Conservation (phyloP, 2,329 filamentous ascomycete species). For the Macrophomina phaseolina region DNA sequence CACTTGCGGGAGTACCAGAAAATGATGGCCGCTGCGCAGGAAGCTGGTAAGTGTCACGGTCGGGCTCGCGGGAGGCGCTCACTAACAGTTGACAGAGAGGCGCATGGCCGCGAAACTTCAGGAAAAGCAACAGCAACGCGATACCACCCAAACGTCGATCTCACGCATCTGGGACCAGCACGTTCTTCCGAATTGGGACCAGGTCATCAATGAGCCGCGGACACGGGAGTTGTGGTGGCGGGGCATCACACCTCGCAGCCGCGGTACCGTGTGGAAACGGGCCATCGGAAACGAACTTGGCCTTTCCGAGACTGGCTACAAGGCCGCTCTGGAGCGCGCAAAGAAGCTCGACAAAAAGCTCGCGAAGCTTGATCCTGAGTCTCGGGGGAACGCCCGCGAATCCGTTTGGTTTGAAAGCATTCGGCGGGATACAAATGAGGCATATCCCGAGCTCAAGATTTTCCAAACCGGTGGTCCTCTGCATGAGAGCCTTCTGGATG, state of each 20-base stretch:
- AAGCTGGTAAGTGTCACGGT: slow-evolving; percentile 54
- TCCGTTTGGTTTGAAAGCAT: slow-evolving; percentile 69
- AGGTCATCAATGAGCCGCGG: slow-evolving; percentile 69
- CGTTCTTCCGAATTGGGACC: slow-evolving; percentile 76
- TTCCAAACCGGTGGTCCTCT: slow-evolving; percentile 72
- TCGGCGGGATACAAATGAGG: slow-evolving; percentile 67
- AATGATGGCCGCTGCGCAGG: slow-evolving; percentile 73
- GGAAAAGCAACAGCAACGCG: slow-evolving; percentile 58
- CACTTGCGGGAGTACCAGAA: slow-evolving; percentile 85
- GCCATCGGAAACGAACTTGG: slow-evolving; percentile 77
- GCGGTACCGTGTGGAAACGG: slow-evolving; percentile 71
- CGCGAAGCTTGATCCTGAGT: slow-evolving; percentile 51
- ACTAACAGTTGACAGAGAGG: slow-evolving; percentile 49
- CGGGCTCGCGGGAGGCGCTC: neutral
- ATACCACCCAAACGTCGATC: slow-evolving; percentile 56
- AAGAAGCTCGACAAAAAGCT: slow-evolving; percentile 65
- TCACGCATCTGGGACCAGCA: slow-evolving; percentile 75
- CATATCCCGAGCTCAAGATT: slow-evolving; percentile 75
- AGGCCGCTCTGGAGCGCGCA: slow-evolving; percentile 72
- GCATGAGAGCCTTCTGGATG: slow-evolving; percentile 70
- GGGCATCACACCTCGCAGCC: slow-evolving; percentile 72
- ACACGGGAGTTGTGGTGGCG: slow-evolving; percentile 84
- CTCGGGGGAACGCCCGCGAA: slow-evolving; percentile 56
- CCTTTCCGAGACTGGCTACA: slow-evolving; percentile 70
- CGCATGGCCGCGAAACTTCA: slow-evolving; percentile 56